Percentiles rank a stretch among this genome's conserved stretches.
These are phyloP conservation scores for Colletotrichum aenigma DNA, from an alignment of 2,329 filamentous ascomycete species.

Conservation along the genomic window DNA sequence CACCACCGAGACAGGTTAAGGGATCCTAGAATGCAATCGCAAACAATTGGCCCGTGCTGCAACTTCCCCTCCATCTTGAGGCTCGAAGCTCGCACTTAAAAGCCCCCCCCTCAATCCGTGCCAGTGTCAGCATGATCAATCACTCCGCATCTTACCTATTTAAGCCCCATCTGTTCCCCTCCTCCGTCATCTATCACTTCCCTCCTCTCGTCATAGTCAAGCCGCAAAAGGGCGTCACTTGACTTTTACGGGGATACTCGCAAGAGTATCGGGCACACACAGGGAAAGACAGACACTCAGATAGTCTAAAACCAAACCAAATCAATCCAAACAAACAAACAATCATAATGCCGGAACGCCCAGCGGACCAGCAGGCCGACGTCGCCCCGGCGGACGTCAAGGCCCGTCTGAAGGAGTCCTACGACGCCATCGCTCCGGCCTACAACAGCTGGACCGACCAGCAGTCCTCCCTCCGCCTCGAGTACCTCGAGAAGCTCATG, in stretches of 20 bases:
- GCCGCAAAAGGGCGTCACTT: neutral
- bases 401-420: constrained; percentile 40
- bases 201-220: neutral
- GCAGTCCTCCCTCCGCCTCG: constrained; percentile 32
- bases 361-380: neutral
- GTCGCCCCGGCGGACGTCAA: constrained; percentile 32
- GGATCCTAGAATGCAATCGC: neutral
- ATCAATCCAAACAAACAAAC: neutral
- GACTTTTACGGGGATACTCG: neutral
- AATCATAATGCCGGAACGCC: neutral
- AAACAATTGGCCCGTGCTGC: neutral
- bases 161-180: neutral
- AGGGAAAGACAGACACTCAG: neutral
- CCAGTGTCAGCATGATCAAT: neutral
- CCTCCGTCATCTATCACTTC: fast-evolving
- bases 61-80: neutral
- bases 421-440: constrained; percentile 40
- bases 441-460: constrained; percentile 45
- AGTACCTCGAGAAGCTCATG: constrained; percentile 38
- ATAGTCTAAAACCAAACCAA: neutral
- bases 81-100: neutral
- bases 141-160: neutral
- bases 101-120: neutral
- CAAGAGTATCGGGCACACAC: neutral
- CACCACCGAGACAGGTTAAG: neutral